A percentile compares a stretch with the other conserved stretches of the same genome.
These are phyloP conservation scores for Macrophomina phaseolina DNA, from an alignment of 2,329 filamentous ascomycete species.

Conservation along the genomic window DNA sequence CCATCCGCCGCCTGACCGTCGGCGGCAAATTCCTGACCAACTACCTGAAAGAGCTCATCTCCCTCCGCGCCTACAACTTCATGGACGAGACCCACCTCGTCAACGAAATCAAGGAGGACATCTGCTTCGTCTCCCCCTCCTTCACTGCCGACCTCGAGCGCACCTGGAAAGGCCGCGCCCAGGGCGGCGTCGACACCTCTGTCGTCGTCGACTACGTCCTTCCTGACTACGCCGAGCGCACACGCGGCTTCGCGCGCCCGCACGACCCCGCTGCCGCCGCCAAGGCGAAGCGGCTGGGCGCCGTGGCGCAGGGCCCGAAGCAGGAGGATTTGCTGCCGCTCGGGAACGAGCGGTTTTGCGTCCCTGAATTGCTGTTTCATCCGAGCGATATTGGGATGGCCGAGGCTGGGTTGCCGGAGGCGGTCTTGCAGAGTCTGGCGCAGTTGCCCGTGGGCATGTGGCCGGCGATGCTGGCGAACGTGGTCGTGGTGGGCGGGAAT, in stretches of 20 bases:
- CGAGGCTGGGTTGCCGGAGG: conserved; percentile 80
- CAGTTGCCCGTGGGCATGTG: conserved; percentile 80
- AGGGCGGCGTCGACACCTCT: conserved; percentile 52
- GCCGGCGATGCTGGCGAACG: conserved; percentile 82
- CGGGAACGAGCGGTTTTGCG: conserved; percentile 87
- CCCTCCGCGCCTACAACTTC: conserved; percentile 92
- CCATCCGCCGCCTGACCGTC: conserved; percentile 83
- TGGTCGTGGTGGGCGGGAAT: conserved; percentile 88
- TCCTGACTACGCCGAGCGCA: conserved; percentile 73
- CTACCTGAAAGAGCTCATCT: conserved; percentile 86
- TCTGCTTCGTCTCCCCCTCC: conserved; percentile 80
- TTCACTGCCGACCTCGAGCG: conserved; percentile 80
- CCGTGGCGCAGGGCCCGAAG: conserved; percentile 50
- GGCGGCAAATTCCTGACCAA: conserved; percentile 95
- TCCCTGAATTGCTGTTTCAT: conserved; percentile 88
- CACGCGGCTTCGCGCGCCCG: conserved; percentile 74
- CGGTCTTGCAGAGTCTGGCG: conserved; percentile 79
- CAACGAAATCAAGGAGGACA: conserved; percentile 92
- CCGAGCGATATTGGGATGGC: conserved; percentile 84
- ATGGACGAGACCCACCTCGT: conserved; percentile 91
- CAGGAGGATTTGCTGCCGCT: conserved; percentile 90
- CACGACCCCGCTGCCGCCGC: conserved; percentile 73
- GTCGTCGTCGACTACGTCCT: conserved; percentile 91
- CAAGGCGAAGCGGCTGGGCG: conserved; percentile 54
- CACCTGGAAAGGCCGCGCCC: conserved; percentile 72